phyloP scores from a whole-genome alignment of 495 filamentous ascomycete genomes.

The Tuber melanosporum region DNA sequence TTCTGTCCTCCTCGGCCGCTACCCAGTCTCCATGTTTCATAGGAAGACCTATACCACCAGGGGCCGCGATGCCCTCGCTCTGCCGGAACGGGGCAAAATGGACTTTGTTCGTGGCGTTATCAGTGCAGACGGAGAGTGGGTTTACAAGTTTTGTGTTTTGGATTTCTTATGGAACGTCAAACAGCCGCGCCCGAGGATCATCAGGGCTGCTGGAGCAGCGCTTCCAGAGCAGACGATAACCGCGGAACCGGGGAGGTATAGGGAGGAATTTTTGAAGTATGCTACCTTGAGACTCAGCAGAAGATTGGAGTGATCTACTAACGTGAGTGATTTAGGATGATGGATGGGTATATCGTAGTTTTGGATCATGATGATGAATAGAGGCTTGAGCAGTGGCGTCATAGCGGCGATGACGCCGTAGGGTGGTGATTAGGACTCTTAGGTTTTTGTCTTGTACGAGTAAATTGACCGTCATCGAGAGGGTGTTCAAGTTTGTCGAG shows the following conservation, averaged over 20 bases:
- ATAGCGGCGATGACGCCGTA: background rate
- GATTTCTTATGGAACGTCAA: conserved; percentile 42
- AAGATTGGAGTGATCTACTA: background rate
- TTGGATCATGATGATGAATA: conserved; percentile 8
- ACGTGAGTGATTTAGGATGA: conserved; percentile 22
- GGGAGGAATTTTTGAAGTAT: conserved; percentile 38
- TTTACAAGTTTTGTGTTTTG: conserved; percentile 38
- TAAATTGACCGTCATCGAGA: background rate
- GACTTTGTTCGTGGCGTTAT: conserved; percentile 30
- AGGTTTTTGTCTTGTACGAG: background rate
- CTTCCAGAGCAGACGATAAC: conserved; percentile 41
- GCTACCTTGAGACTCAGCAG: background rate
- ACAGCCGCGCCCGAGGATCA: conserved; percentile 34
- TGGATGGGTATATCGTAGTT: conserved; percentile 33
- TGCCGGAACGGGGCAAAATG: conserved; percentile 13
- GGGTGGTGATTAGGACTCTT: background rate
- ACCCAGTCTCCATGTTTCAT: conserved; percentile 40
- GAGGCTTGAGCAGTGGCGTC: background rate
- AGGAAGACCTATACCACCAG: conserved; percentile 21
- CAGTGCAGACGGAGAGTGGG: conserved; percentile 40
- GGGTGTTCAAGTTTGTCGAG: background rate
- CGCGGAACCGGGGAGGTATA: conserved; percentile 35
- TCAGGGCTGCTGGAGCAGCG: conserved; percentile 31
- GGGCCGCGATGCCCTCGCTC: conserved; percentile 20
- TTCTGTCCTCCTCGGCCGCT: conserved; percentile 37